Conservation (phyloP, 352 stramenopile species). For the Globisporangium megalacanthum region DNA sequence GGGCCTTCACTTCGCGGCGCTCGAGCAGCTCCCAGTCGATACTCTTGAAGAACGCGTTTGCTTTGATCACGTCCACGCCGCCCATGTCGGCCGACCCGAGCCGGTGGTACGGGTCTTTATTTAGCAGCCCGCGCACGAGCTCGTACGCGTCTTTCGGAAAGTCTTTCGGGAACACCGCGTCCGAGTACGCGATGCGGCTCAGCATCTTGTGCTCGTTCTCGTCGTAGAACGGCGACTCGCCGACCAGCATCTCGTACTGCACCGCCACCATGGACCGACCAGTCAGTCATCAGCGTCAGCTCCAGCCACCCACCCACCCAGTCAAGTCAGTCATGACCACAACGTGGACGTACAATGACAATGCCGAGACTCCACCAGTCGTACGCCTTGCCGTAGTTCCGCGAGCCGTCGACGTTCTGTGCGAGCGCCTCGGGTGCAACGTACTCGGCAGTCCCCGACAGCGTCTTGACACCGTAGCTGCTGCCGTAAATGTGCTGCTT, state of each 20-base stretch:
- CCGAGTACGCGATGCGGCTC: constrained; percentile 71
- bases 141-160: constrained; percentile 76
- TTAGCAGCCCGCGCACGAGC: constrained; percentile 65
- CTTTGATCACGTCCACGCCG: constrained; percentile 69
- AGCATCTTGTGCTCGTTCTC: constrained; percentile 89
- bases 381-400: constrained; percentile 86
- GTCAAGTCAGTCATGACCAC: neutral
- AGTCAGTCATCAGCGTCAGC: neutral
- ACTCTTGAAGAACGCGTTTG: constrained; percentile 58
- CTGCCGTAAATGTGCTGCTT: constrained; percentile 88
- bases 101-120: constrained; percentile 64
- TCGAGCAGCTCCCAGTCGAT: constrained; percentile 78
- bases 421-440: constrained; percentile 79
- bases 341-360: constrained; percentile 64
- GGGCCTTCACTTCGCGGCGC: constrained; percentile 62
- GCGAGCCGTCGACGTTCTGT: constrained; percentile 70
- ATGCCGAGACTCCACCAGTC: constrained; percentile 88
- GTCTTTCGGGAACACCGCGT: constrained; percentile 68
- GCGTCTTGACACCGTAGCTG: constrained; percentile 79
- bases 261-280: neutral
- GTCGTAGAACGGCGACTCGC: constrained; percentile 85
- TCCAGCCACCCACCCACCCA: too few species aligned
- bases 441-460: constrained; percentile 85
- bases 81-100: constrained; percentile 62
- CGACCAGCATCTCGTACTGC: constrained; percentile 86